These are phyloP conservation scores for Suhomyces vadensis DNA, from an alignment of 805 yeast genomes.

Conservation along the genomic window DNA sequence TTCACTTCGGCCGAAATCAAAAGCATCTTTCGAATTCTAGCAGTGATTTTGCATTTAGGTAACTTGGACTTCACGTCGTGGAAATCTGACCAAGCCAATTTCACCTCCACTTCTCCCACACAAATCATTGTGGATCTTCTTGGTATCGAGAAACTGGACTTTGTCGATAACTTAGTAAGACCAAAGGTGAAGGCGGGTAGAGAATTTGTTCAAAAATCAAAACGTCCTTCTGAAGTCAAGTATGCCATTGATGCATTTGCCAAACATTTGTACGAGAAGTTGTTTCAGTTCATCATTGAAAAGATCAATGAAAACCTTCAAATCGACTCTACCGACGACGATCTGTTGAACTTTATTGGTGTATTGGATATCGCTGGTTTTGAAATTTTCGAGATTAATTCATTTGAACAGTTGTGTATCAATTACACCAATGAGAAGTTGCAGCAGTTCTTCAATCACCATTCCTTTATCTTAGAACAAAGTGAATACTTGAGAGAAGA, in stretches of 20 bases:
- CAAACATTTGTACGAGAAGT: slow-evolving; percentile 79
- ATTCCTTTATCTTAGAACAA: slow-evolving; percentile 60
- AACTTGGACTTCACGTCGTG: slow-evolving; percentile 71
- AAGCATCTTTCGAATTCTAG: slow-evolving; percentile 63
- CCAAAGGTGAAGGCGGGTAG: slow-evolving; percentile 92
- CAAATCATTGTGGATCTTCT: slow-evolving; percentile 58
- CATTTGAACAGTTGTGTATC: slow-evolving; percentile 62
- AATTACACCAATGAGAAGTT: slow-evolving; percentile 61
- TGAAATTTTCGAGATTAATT: slow-evolving; percentile 57
- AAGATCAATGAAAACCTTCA: slow-evolving; percentile 68
- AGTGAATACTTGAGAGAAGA: slow-evolving; percentile 60
- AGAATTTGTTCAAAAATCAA: slow-evolving; percentile 79
- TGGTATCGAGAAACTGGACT: slow-evolving; percentile 56
- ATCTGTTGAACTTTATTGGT: slow-evolving; percentile 46
- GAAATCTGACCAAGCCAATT: slow-evolving; percentile 73
- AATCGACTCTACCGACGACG: slow-evolving; percentile 27
- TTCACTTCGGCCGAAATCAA: slow-evolving; percentile 55
- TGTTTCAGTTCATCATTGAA: slow-evolving; percentile 75
- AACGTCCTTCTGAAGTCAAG: slow-evolving; percentile 76
- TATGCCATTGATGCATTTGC: slow-evolving; percentile 84
- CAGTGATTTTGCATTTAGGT: slow-evolving; percentile 82
- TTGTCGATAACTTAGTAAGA: slow-evolving; percentile 59
- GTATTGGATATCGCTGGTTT: slow-evolving; percentile 64
- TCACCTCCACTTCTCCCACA: slow-evolving; percentile 52
- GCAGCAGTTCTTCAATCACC: slow-evolving; percentile 64